phyloP scores from a whole-genome alignment of 768 basidiomycete genomes.

The Galerina marginata region DNA sequence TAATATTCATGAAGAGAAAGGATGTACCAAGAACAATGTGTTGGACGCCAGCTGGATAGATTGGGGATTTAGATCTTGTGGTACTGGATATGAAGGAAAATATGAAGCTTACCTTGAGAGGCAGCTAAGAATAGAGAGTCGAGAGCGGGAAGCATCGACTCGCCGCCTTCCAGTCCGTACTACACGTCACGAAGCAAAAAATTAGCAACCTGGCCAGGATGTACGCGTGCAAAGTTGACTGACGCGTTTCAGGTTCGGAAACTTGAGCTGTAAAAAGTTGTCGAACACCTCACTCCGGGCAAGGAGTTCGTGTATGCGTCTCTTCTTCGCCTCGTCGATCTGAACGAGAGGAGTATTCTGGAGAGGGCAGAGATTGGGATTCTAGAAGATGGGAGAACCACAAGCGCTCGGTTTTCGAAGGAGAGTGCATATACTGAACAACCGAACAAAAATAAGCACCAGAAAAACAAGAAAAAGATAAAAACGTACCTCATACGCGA shows the following conservation, averaged over 20 bases:
- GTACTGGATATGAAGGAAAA: neutral
- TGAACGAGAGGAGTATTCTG: conserved; percentile 36
- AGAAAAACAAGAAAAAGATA: neutral
- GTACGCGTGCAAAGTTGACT: conserved; percentile 15
- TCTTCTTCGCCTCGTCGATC: conserved; percentile 44
- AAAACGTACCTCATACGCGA: conserved; percentile 77
- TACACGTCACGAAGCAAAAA: conserved; percentile 34
- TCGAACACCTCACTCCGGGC: conserved; percentile 83
- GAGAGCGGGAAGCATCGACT: conserved; percentile 91
- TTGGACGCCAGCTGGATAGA: conserved; percentile 57
- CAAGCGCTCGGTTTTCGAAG: conserved; percentile 81
- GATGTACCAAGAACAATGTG: conserved; percentile 64
- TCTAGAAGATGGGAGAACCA: conserved; percentile 93
- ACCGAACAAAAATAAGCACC: neutral
- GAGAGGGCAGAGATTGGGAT: conserved; percentile 49
- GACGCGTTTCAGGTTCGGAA: conserved; percentile 82
- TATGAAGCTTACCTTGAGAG: conserved; percentile 48
- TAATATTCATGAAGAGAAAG: neutral
- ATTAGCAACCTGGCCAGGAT: neutral
- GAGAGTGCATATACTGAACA: conserved; percentile 79
- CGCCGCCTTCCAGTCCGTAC: conserved; percentile 91
- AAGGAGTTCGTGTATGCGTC: conserved; percentile 70
- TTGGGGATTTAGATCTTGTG: neutral
- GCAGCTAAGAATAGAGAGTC: conserved; percentile 77
- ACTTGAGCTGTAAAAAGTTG: conserved; percentile 84